Evolutionary conservation across 352 stramenopile genomes (phyloP).

Genomic region (Aphanomyces stellatus): DNA sequence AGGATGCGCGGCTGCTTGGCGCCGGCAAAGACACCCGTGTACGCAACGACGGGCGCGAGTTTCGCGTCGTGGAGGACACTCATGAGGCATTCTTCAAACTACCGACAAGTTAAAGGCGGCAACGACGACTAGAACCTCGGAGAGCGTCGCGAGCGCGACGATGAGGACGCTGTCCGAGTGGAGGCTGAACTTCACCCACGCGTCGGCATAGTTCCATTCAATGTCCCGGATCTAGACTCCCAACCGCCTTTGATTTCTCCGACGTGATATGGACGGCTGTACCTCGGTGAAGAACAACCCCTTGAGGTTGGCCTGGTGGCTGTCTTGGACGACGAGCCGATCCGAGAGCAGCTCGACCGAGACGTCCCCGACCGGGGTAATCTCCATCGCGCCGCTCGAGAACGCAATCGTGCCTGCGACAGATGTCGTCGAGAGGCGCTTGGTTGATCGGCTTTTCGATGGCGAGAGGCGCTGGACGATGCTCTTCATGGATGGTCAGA

Average conservation of each 20-base stretch:
- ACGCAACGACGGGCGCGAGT: slow-evolving; percentile 40
- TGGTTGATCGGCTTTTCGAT: neutral
- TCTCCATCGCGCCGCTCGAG: neutral
- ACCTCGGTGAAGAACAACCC: neutral
- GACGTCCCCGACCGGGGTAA: neutral
- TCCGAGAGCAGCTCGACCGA: neutral
- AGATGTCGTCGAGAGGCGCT: no score
- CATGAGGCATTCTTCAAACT: neutral
- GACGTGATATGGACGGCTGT: no score
- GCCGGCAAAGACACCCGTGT: slow-evolving; percentile 57
- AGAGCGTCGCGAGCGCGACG: neutral
- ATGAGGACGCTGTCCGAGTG: neutral
- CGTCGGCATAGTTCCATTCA: neutral
- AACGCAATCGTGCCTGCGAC: neutral
- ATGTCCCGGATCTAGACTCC: neutral
- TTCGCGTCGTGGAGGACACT: slow-evolving; percentile 25
- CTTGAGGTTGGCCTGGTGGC: neutral
- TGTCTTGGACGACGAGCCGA: neutral
- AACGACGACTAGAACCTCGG: neutral
- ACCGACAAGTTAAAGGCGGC: neutral
- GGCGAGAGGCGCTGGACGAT: neutral
- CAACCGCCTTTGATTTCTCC: no score
- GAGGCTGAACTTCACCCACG: neutral
- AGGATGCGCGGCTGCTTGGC: slow-evolving; percentile 53
- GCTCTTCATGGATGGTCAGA: neutral